Percentiles rank a stretch among this genome's conserved stretches.
These are phyloP conservation scores for Ophidiomyces ophidiicola DNA, from an alignment of 2,329 filamentous ascomycete genomes.

Conservation along the genomic window DNA sequence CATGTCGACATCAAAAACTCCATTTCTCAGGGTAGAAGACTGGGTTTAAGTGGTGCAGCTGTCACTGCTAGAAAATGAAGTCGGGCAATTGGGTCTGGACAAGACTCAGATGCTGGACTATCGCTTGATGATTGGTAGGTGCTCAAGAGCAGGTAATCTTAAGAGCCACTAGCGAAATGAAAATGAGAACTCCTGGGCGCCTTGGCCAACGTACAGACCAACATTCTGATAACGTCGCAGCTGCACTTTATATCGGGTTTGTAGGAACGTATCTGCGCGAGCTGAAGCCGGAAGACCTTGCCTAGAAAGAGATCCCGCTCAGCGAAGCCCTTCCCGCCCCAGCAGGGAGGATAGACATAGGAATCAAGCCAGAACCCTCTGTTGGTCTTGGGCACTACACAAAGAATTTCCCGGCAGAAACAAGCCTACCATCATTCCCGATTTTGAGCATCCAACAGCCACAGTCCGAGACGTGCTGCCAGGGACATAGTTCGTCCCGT, in stretches of 20 bases:
- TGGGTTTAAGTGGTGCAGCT: slow-evolving; percentile 87
- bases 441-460: slow-evolving; percentile 88
- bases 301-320: slow-evolving; percentile 82
- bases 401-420: slow-evolving; percentile 82
- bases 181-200: slow-evolving; percentile 8
- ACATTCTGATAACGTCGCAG: slow-evolving; percentile 88
- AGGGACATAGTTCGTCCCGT: slow-evolving; percentile 61
- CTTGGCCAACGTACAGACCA: slow-evolving; percentile 40
- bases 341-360: slow-evolving; percentile 82
- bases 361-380: slow-evolving; percentile 73
- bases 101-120: slow-evolving; percentile 84
- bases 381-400: slow-evolving; percentile 88
- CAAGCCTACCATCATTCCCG: slow-evolving; percentile 92
- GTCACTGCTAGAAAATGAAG: slow-evolving; percentile 92
- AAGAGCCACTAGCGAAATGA: too few relatives aligned
- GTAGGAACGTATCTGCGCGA: slow-evolving; percentile 94
- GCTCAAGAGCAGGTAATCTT: not conserved
- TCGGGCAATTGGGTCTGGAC: slow-evolving; percentile 63
- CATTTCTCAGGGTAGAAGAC: slow-evolving; percentile 78
- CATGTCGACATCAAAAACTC: slow-evolving; percentile 91
- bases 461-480: slow-evolving; percentile 79
- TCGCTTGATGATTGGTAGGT: slow-evolving; percentile 79
- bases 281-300: slow-evolving; percentile 73
- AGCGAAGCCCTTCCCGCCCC: slow-evolving; percentile 85
- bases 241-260: slow-evolving; percentile 88